Evolutionary conservation across 306 rosid species (phyloP).

Genomic region (Quercus rubra): DNA sequence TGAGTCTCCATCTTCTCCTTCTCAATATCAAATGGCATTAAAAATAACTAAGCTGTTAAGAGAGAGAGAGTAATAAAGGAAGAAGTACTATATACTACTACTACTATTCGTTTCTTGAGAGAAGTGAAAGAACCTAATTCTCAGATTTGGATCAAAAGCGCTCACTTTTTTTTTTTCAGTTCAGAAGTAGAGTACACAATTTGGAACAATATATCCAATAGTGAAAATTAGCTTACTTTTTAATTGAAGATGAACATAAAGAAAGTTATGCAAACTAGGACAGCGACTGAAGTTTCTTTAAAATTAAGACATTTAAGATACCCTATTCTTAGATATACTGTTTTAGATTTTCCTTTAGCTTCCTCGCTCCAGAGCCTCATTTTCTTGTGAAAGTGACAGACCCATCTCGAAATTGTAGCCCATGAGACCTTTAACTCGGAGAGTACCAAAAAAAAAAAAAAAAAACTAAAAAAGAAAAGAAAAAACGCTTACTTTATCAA

Average conservation of each 20-base stretch:
- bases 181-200: constrained; percentile 8
- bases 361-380: constrained; percentile 1
- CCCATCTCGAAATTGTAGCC: constrained; percentile 21
- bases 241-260: neutral
- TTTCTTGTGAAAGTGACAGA: constrained; percentile 29
- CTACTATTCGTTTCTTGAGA: constrained; percentile 55
- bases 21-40: constrained; percentile 27
- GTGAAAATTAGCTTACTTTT: constrained; percentile 12
- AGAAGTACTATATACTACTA: neutral
- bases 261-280: neutral
- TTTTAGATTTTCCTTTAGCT: constrained; percentile 5
- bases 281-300: constrained; percentile 2
- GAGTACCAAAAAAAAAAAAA: neutral
- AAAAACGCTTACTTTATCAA: constrained; percentile 45
- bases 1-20: constrained; percentile 67
- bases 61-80: neutral
- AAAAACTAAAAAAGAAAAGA: neutral
- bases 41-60: neutral
- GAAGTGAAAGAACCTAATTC: constrained; percentile 36
- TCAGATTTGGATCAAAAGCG: constrained; percentile 61
- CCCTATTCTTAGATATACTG: neutral
- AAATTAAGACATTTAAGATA: constrained; percentile 21
- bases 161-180: constrained; percentile 21
- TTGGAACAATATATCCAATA: constrained; percentile 23
- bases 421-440: constrained; percentile 11